Base-by-base conservation (phyloP, 495 filamentous ascomycete genomes). In the Xylaria grammica region DNA sequence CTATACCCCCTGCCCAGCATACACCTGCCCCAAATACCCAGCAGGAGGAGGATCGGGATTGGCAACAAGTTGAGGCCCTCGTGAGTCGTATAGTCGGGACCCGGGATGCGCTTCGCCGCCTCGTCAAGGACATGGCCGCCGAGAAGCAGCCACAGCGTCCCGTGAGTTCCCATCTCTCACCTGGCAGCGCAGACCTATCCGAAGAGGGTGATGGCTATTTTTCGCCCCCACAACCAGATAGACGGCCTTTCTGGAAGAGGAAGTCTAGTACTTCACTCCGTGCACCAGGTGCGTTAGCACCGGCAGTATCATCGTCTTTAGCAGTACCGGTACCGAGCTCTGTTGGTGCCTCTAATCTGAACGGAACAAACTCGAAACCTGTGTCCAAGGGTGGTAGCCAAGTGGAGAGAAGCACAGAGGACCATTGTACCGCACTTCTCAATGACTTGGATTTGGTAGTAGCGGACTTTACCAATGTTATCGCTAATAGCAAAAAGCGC, bases 211-310 rank as follows among this genome's bases (percentile, higher is more conserved):
- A 81, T 4, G 72, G 79, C 53, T 84, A 84, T 65, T 81, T 83
- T 63, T 57, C 69, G 7, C 67, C 77, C 10, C 68, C 77, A 8
- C 74, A 72, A 50, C 62, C 69, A 38, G 84, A 86, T 22, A 85
- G 75, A 61, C 72, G 86, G 48, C 79, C 89, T 1, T 97, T 99
- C 68, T 99, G 95, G 95, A 97, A 93, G 74, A 89, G 95, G 60
- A 97, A 95, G 77, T 77, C 87, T 9, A 95, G 80, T 67, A 65
- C 75, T 36, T 77, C 71, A 63, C 75, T 72, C 4, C 66, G 74
- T 34, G 72, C 77, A 27, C 75, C 83, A 60, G 74, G 79, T 58
- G 59, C 85, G 40, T 72, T 82, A 66, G 67, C 82, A 50, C 75
- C 82, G 53, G 74, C 79, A 19, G 74, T 80, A 4, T 78, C 81